Evolutionary conservation across 495 filamentous ascomycete species (phyloP).

Genomic region (Chlorociboria aeruginascens): DNA sequence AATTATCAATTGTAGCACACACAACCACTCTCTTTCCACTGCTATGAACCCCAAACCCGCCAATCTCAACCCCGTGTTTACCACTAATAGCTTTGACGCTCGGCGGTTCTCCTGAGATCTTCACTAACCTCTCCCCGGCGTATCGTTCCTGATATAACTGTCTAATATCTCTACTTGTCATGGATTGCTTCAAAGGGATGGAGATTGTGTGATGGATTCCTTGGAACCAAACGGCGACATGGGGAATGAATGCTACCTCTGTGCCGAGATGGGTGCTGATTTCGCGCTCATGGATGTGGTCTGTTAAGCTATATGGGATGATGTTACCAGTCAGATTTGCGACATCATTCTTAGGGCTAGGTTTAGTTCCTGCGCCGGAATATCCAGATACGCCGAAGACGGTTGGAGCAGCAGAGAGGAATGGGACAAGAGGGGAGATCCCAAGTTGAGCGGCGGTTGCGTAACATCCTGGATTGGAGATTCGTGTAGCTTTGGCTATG

Average conservation of each 20-base stretch:
- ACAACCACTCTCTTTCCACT: constrained; percentile 84
- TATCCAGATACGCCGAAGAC: constrained; percentile 93
- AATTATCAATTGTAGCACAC: constrained; percentile 95
- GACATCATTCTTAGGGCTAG: constrained; percentile 90
- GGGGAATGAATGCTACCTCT: constrained; percentile 79
- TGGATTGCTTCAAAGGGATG: constrained; percentile 71
- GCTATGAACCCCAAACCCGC: constrained; percentile 85
- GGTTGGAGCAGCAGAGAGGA: constrained; percentile 70
- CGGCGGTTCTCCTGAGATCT: constrained; percentile 79
- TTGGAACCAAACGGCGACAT: constrained; percentile 96
- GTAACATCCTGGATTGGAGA: constrained; percentile 93
- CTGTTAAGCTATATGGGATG: constrained; percentile 85
- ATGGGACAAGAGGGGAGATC: constrained; percentile 70
- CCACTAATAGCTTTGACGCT: constrained; percentile 79
- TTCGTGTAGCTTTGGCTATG: constrained; percentile 73
- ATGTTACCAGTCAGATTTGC: constrained; percentile 78
- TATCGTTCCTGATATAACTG: constrained; percentile 95
- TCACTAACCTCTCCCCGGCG: constrained; percentile 87
- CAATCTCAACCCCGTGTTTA: constrained; percentile 89
- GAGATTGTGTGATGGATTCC: constrained; percentile 89
- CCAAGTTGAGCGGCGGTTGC: constrained; percentile 93
- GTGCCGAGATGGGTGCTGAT: constrained; percentile 68
- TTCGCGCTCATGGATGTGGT: constrained; percentile 94
- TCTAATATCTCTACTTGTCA: constrained; percentile 85
- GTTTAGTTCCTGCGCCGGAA: constrained; percentile 93